Conservation (phyloP, 371 early-diverging fungal genomes). For the Catenaria anguillulae region DNA sequence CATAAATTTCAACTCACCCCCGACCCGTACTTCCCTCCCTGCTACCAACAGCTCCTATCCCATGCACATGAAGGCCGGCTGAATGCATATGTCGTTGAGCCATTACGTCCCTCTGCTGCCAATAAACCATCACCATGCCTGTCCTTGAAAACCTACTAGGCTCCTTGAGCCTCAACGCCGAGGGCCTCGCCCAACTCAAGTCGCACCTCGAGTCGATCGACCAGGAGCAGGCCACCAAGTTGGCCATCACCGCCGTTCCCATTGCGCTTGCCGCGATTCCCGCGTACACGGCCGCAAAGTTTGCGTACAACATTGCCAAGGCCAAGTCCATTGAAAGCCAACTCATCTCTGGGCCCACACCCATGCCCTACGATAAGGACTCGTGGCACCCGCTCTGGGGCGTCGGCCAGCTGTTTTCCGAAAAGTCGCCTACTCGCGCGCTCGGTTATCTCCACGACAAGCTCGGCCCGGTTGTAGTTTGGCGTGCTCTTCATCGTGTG, state of each 20-base stretch:
- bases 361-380: not conserved
- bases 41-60: too few relatives aligned
- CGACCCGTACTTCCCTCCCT: too few relatives aligned
- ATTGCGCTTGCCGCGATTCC: not conserved
- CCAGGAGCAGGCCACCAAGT: not conserved
- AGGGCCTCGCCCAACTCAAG: too few relatives aligned
- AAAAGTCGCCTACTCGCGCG: not conserved
- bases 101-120: too few relatives aligned
- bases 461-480: not conserved
- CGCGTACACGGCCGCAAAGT: too few relatives aligned
- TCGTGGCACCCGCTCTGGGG: not conserved
- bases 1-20: too few relatives aligned
- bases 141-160: too few relatives aligned
- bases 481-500: too few relatives aligned
- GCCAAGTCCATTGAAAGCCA: not conserved
- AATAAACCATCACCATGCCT: too few relatives aligned
- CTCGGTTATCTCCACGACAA: not conserved
- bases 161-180: too few relatives aligned
- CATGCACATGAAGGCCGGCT: too few relatives aligned
- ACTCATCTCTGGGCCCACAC: not conserved
- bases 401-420: not conserved
- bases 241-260: not conserved
- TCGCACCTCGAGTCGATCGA: not conserved
- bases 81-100: too few relatives aligned
- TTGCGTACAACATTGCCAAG: not conserved